These are phyloP conservation scores for Solanum pennellii DNA, from an alignment of 257 asterid genomes.

Conservation along the genomic window DNA sequence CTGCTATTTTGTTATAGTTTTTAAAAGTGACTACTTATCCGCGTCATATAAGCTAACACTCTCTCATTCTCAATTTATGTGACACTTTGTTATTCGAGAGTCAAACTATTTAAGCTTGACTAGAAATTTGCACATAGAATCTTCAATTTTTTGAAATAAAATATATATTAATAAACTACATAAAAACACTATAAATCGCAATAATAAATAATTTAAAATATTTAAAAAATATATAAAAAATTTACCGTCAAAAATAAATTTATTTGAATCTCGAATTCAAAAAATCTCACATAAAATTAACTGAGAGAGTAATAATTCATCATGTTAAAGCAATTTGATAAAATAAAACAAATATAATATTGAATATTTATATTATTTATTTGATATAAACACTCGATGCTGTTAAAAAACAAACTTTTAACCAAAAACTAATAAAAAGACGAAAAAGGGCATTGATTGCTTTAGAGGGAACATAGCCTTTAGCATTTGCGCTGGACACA, in stretches of 20 bases:
- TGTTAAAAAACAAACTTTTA: background rate
- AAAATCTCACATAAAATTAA: background rate
- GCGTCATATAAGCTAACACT: too few relatives aligned
- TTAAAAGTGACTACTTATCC: background rate
- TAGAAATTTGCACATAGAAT: fast-evolving
- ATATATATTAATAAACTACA: too few relatives aligned
- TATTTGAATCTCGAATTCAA: too few relatives aligned
- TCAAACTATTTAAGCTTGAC: background rate
- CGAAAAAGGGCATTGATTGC: background rate
- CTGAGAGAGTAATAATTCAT: background rate
- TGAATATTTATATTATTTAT: too few relatives aligned
- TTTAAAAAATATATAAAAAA: too few relatives aligned
- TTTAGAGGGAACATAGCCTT: background rate
- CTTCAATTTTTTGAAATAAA: too few relatives aligned
- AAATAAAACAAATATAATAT: too few relatives aligned
- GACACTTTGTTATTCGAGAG: background rate
- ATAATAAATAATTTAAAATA: too few relatives aligned
- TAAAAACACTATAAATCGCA: too few relatives aligned
- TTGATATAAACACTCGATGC: too few relatives aligned
- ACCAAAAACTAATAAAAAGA: background rate
- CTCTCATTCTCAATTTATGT: too few relatives aligned
- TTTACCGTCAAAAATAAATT: background rate
- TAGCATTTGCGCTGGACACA: background rate
- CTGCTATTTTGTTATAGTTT: too few relatives aligned
- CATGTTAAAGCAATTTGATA: background rate